Evolutionary conservation across 192 early-diverging fungal genomes (phyloP), one percentile per base, ranked within the genome.

Genomic region (Endogone sp.): DNA sequence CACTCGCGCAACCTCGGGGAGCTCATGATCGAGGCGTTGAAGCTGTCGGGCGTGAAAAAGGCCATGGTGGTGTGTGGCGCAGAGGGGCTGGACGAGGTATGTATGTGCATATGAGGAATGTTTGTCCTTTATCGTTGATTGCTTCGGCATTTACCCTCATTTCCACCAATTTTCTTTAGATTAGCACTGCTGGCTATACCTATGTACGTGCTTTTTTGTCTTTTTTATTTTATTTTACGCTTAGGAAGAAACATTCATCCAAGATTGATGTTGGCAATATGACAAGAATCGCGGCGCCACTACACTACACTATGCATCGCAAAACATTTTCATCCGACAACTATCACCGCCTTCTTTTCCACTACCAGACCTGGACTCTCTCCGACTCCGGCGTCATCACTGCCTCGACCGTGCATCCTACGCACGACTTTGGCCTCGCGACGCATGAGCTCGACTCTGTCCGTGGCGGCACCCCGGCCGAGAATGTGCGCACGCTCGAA

Each of bases 11-110:
- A 75, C 4, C 67, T 99, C 8, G 97, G 95, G 1, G 80, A 69
- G 0, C 73, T 96, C 10, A 92, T 97, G 86, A 93, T 92, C 16
- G 83, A 95, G 73, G 89, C 94, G 6, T 82, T 99, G 67, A 78
- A 75, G 44, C 77, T 97, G 32, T 84, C 84, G 25, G 95, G 95
- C 23, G 86, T 93, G 2, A 77, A 87, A 62, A 83, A 90, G 63
- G 93, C 91, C 29, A 91, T 95, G 79, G 93, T 99, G 13, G 95
- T 99, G 26, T 91, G 92, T 80, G 96, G 97, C 11, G 88, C 75
- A 30, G 90, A 95, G 81, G 87, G 92, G 21, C 77, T 99, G 21
- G 97, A 99, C 69, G 97, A 95, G 84, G 89, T 91, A 70, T 60
- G 37, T 29, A 3, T 4, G n/a, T n/a, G n/a, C n/a, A n/a, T n/a